Evolutionary conservation across 768 basidiomycete genomes (phyloP), one percentile per base, ranked within the genome.

Genomic region (Russula earlei): DNA sequence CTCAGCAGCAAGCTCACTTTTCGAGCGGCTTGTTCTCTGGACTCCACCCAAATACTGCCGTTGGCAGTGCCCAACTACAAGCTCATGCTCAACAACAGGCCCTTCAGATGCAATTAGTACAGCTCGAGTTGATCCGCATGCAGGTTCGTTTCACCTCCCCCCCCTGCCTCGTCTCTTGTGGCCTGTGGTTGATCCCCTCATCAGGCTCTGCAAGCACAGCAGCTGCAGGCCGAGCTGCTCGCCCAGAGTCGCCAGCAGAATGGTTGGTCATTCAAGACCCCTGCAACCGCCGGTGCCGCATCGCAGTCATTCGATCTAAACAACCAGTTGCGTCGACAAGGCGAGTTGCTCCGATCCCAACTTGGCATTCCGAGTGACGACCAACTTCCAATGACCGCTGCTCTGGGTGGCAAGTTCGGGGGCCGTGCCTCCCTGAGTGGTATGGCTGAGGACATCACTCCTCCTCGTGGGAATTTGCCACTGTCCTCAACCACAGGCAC

Each of bases 101-200:
- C 52, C 73, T 87, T 53, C 88, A 90, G 71, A 76, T 91, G 77
- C 88, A 91, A 72, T 75, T 91, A 76, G 79, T 91, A 72, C 90
- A 91, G 66, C 74, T 91, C 54, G 89, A 91, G 72, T 78, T 91
- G 63, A 69, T 89, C 67, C 81, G 79, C 67, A 78, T 91, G 59
- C 89, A 91, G 84, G 88, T 84, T 57, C 47, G 77, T 70, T 38
- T 56, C 34, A 59, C 24, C 48, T 49, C 12, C 17, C 15, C 53
- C 50, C 34, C 51, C 37, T 15, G 24, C 52, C 36, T 15, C 40
- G 36, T n/a, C 41, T 31, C 58, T 40, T 41, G n/a, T n/a, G n/a
- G n/a, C 59, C 55, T 43, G 66, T 59, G 15, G 24, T 53, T 44
- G 27, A 36, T 37, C 48, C 59, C 41, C 22, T 52, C 34, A 4